Percentiles rank a stretch among this genome's conserved stretches.
phyloP scores from a whole-genome alignment of 1,284 basidiomycete species.

The Schizophyllum amplum region DNA sequence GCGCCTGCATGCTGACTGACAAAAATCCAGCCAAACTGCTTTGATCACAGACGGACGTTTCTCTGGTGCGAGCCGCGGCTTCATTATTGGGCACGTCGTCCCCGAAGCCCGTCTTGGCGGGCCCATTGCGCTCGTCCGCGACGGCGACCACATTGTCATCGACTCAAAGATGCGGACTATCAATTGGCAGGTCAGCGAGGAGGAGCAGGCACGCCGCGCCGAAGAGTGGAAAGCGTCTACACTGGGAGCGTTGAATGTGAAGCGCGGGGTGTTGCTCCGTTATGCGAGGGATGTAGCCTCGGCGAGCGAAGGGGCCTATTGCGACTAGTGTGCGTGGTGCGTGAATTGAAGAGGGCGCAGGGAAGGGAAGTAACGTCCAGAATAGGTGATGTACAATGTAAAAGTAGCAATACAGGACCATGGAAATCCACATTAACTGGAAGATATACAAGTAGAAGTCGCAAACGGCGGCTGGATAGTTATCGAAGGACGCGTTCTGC shows the following conservation, averaged over 20 bases:
- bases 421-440: too few species aligned
- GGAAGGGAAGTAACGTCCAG: neutral
- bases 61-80: constrained; percentile 63
- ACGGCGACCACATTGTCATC: constrained; percentile 84
- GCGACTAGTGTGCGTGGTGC: constrained; percentile 38
- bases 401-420: neutral
- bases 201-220: constrained; percentile 66
- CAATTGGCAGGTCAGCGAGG: constrained; percentile 75
- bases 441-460: too few species aligned
- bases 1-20: neutral
- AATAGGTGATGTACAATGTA: neutral
- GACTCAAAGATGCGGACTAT: constrained; percentile 77
- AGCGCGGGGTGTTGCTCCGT: constrained; percentile 60
- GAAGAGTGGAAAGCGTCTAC: constrained; percentile 65
- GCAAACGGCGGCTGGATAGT: too few species aligned
- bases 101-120: constrained; percentile 92
- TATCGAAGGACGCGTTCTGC: too few species aligned
- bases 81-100: constrained; percentile 76
- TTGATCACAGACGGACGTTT: constrained; percentile 96
- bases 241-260: constrained; percentile 61
- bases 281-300: constrained; percentile 78
- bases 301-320: constrained; percentile 71
- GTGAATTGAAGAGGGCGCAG: neutral
- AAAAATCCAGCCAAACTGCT: constrained; percentile 73
- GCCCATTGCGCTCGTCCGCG: constrained; percentile 89